A percentile compares a stretch with the other conserved stretches of the same genome.
Conservation (phyloP, 148 eudicot genomes). For the Chenopodium album region DNA sequence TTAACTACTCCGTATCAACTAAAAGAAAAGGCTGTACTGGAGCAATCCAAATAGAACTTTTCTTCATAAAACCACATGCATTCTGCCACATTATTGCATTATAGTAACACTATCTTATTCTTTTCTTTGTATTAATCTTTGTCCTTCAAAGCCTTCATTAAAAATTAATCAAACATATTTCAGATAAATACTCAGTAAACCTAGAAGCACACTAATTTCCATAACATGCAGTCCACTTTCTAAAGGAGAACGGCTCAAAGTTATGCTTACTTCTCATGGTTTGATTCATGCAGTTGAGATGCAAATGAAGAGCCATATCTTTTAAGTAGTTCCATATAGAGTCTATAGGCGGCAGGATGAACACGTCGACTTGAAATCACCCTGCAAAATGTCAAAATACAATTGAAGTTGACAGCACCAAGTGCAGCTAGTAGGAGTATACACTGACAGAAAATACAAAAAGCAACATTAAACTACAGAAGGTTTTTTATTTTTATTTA, state of each 20-base stretch:
- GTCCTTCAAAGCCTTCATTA: neutral
- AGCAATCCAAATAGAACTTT: too few species aligned
- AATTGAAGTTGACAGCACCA: conserved; percentile 5
- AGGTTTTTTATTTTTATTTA: too few species aligned
- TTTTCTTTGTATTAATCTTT: too few species aligned
- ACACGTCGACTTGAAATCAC: conserved; percentile 60
- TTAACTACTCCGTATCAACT: too few species aligned
- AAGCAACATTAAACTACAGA: neutral
- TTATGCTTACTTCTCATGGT: conserved; percentile 57
- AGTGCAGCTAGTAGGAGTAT: neutral
- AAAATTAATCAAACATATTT: neutral
- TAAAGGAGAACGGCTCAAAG: neutral
- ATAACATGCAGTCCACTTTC: neutral
- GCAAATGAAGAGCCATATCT: conserved; percentile 66
- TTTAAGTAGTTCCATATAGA: conserved; percentile 78
- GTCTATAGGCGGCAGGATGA: conserved; percentile 76
- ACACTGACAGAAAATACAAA: neutral
- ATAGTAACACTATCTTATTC: too few species aligned
- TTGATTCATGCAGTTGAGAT: conserved; percentile 52
- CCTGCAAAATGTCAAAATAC: conserved; percentile 37
- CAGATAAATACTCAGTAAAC: neutral
- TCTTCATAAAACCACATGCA: too few species aligned
- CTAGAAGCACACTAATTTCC: neutral
- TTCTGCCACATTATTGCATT: too few species aligned
- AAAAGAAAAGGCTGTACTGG: too few species aligned